These are phyloP conservation scores for Violaceomyces palustris DNA, from an alignment of 1,284 basidiomycete species.

Conservation along the genomic window DNA sequence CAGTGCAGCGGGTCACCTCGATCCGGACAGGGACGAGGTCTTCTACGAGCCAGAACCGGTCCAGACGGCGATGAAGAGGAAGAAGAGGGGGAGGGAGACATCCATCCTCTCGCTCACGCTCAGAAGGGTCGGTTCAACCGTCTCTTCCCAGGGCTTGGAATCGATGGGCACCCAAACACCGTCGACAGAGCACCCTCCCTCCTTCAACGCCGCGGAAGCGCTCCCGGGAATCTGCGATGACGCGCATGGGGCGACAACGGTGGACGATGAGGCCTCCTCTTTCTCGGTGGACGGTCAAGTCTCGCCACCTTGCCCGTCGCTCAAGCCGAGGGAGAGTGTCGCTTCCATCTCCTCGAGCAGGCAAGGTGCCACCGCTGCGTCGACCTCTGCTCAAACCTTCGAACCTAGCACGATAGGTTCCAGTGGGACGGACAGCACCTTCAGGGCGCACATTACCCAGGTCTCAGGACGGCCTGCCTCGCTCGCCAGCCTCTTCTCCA, in stretches of 20 bases:
- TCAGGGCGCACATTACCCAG: slow-evolving; percentile 28
- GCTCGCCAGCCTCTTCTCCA: slow-evolving; percentile 31
- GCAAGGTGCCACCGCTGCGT: too few species aligned
- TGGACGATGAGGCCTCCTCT: too few species aligned
- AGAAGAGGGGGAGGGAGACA: slow-evolving; percentile 34
- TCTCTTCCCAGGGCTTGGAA: slow-evolving; percentile 20
- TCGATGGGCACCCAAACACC: slow-evolving; percentile 5
- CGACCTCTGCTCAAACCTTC: too few species aligned
- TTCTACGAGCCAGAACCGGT: slow-evolving; percentile 41
- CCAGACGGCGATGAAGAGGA: slow-evolving; percentile 31
- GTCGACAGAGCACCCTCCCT: slow-evolving; percentile 10
- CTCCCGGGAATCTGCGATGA: too few species aligned
- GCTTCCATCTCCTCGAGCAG: too few species aligned
- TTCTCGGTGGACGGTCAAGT: too few species aligned
- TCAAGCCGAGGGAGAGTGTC: too few species aligned
- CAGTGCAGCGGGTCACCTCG: slow-evolving; percentile 8
- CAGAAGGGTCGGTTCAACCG: slow-evolving; percentile 32
- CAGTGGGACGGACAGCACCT: slow-evolving; percentile 19
- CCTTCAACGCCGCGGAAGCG: too few species aligned
- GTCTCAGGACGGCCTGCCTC: slow-evolving; percentile 28
- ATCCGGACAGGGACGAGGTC: slow-evolving; percentile 38
- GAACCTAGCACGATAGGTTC: slow-evolving; percentile 14
- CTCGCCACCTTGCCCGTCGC: too few species aligned
- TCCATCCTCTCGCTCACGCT: slow-evolving; percentile 41
- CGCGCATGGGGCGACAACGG: too few species aligned